Evolutionary conservation across 2,329 filamentous ascomycete genomes (phyloP), one percentile per base, ranked within the genome.

Genomic region (Monilinia fructicola): DNA sequence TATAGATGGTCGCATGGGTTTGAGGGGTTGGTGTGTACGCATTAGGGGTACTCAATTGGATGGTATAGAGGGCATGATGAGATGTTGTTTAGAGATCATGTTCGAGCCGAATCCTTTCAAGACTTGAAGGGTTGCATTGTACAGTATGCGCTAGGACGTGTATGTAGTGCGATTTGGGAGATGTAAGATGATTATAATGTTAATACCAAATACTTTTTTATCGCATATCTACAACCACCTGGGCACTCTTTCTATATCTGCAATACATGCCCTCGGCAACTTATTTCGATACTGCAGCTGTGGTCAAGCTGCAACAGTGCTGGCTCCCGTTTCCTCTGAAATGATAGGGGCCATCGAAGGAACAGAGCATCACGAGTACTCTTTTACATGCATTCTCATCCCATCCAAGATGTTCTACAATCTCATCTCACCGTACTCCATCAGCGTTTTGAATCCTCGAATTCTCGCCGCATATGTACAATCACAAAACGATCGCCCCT

Each of bases 1-100:
- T 78, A 94, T 74, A 79, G 84, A 68, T 96, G 91, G 92, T 88
- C 82, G 38, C 77, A 80, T 7, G 87, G 85, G 0, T 88, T 87
- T 67, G 68, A 69, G n/a, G 65, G 63, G 11, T 31, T 74, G 44
- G n/a, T 68, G 35, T 76, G 75, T 68, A 67, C 58, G 42, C 72
- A 75, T 59, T 76, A 72, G 65, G 65, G 66, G 18, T 31, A 9
- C 10, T 9, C 7, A 12, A 21, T 23, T 23, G 12, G 14, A 21
- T 1, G 4, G 11, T 38, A 28, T 23, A 48, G 12, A 35, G 28
- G 10, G 21, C 2, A 18, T 40, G 6, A 26, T 50, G 3, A 50
- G 18, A 38, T 26, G 38, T 14, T 26, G n/a, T 35, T 61, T 40
- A 4, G n/a, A 23, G 14, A 23, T 38, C 16, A 18, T 35, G 3